Percentiles rank a stretch among this genome's conserved stretches.
Evolutionary conservation across 495 filamentous ascomycete genomes (phyloP).

Genomic region (Thermothielavioides terrestris): DNA sequence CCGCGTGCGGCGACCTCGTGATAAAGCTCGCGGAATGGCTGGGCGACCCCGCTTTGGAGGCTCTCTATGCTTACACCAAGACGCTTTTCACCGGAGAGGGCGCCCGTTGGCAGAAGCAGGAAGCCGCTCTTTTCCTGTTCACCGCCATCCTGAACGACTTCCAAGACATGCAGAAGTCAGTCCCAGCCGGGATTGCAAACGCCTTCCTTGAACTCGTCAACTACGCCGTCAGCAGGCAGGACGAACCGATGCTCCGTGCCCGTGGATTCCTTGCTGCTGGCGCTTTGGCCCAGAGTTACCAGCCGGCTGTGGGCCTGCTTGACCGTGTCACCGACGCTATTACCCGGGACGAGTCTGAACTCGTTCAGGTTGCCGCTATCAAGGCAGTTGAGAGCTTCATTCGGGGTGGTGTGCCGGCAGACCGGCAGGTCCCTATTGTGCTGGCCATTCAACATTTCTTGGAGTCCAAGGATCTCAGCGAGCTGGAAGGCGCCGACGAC

Average conservation of each 20-base stretch:
- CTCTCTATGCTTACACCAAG: slow-evolving; percentile 63
- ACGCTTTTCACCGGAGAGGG: slow-evolving; percentile 48
- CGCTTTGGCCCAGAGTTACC: slow-evolving; percentile 52
- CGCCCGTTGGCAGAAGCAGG: slow-evolving; percentile 53
- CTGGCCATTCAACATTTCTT: slow-evolving; percentile 69
- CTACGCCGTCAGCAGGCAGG: slow-evolving; percentile 59
- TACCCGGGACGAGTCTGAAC: slow-evolving; percentile 62
- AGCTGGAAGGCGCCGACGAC: slow-evolving; percentile 79
- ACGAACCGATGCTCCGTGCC: slow-evolving; percentile 60
- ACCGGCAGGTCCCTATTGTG: slow-evolving; percentile 65
- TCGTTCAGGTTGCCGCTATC: slow-evolving; percentile 87
- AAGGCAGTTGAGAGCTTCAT: slow-evolving; percentile 81
- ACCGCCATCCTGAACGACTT: slow-evolving; percentile 76
- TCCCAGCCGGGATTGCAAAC: slow-evolving; percentile 56
- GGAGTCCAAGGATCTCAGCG: slow-evolving; percentile 65
- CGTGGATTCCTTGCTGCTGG: slow-evolving; percentile 81
- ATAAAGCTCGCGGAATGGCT: slow-evolving; percentile 94
- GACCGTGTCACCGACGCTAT: slow-evolving; percentile 69
- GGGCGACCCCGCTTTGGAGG: slow-evolving; percentile 57
- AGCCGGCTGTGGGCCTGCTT: slow-evolving; percentile 47
- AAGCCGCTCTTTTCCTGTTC: slow-evolving; percentile 75
- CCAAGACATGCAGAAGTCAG: slow-evolving; percentile 57
- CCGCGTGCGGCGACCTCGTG: slow-evolving; percentile 80
- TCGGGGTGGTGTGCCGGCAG: slow-evolving; percentile 42
- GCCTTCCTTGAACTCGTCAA: slow-evolving; percentile 70